Evolutionary conservation across 2,329 filamentous ascomycete genomes (phyloP).

Genomic region (Fonsecaea erecta): DNA sequence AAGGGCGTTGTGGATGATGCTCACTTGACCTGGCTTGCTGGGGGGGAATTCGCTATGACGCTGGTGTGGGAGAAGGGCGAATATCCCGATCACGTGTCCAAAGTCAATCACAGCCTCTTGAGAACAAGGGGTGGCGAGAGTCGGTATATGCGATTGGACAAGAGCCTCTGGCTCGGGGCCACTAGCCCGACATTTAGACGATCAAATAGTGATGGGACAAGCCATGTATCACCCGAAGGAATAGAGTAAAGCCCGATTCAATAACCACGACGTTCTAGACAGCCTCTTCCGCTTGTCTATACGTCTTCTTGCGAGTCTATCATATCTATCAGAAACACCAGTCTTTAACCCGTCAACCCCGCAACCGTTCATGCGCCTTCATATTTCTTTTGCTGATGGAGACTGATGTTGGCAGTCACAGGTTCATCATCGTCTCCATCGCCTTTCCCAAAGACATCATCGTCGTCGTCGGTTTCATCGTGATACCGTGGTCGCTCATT

Average conservation of each 20-base stretch:
- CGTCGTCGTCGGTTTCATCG: slow-evolving; percentile 59
- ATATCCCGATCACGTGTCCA: not conserved
- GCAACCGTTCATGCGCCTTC: not conserved
- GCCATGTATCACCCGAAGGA: no score
- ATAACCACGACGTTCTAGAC: not conserved
- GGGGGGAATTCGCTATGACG: not conserved
- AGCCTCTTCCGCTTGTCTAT: not conserved
- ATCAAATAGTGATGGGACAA: not conserved
- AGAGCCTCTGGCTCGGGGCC: not conserved
- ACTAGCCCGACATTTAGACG: not conserved
- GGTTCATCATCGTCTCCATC: slow-evolving; percentile 40
- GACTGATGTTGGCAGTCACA: slow-evolving; percentile 44
- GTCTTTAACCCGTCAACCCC: not conserved
- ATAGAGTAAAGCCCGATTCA: no score
- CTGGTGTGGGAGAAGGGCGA: not conserved
- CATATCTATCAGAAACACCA: not conserved
- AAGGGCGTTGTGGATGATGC: not conserved
- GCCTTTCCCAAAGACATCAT: slow-evolving; percentile 49
- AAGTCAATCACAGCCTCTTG: not conserved
- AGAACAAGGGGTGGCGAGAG: not conserved
- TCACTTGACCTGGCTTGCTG: not conserved
- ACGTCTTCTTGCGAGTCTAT: not conserved
- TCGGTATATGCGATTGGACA: not conserved
- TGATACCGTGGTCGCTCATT: slow-evolving; percentile 48
- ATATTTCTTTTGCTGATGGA: slow-evolving; percentile 43